Evolutionary conservation across 805 yeast genomes (phyloP), one percentile per base, ranked within the genome.

Genomic region (Kazachstania kunashirensis): DNA sequence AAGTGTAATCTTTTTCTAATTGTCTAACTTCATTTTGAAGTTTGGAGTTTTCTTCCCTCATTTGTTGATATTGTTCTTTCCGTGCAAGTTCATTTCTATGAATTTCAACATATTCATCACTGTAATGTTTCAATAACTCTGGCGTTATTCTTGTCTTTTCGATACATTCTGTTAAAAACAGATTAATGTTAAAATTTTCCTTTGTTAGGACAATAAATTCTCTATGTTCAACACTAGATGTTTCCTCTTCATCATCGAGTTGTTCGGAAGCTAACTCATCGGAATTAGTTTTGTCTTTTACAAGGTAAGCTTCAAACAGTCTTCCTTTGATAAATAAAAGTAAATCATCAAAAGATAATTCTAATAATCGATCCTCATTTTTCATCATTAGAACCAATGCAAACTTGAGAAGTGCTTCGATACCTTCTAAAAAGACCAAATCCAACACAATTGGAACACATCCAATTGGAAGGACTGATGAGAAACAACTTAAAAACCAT

Each of bases 401-500:
- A 59, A 89, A 79, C 50, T 83, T 76, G 48, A 92, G 64, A 31
- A 88, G 65, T 2, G 92, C 76, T 59, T 85, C 96, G 28, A 79
- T 63, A 21, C 98, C 97, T 61, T 88, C 95, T 4, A 92, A 79
- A 36, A 89, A 74, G 9, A 89, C 75, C 38, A 83, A 71, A 61
- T 89, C 97, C 54, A 74, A 82, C 29, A 92, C 81, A 39, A 95
- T 68, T 44, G 83, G 62, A 27, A 84, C 95, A 52, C 84, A 77
- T 38, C 75, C 81, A 31, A 84, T 62, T 5, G 96, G 96, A 57
- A 88, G 84, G 53, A 82, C 83, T 64, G 85, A 86, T 7, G 95
- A 89, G 60, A 88, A 89, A 46, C 31, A 88, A 0, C 96, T 88
- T 49, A 86, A 67, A 52, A 89, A 85, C 97, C 97, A 92, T 58